These are phyloP conservation scores for Cercophora scortea DNA, from an alignment of 495 filamentous ascomycete species.

Conservation along the genomic window DNA sequence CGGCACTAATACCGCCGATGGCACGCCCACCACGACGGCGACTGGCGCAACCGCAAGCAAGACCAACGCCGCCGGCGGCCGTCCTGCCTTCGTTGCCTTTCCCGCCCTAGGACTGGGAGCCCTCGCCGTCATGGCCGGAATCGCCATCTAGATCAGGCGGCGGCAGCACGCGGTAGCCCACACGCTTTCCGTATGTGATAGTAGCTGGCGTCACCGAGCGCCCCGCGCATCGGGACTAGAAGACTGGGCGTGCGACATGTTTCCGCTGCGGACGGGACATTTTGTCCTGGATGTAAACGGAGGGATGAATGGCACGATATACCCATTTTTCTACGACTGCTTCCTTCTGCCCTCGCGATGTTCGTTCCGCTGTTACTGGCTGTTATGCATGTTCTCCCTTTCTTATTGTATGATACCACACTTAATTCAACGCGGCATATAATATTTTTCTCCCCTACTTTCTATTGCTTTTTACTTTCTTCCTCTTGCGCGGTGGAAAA, in stretches of 20 bases:
- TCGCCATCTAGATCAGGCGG: slow-evolving; percentile 11
- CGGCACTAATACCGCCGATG: slow-evolving; percentile 8
- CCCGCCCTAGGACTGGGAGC: slow-evolving; percentile 16
- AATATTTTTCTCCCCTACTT: neutral
- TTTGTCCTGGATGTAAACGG: too few species aligned
- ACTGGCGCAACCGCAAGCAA: neutral
- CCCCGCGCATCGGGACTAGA: neutral
- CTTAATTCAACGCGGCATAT: neutral
- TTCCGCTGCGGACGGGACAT: too few species aligned
- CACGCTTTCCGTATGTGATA: neutral
- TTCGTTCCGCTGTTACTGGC: neutral
- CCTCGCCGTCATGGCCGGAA: slow-evolving; percentile 16
- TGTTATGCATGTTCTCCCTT: neutral
- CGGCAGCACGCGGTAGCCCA: neutral
- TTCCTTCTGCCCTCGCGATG: neutral
- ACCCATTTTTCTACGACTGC: neutral
- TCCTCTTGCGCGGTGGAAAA: too few species aligned
- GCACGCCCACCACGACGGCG: neutral
- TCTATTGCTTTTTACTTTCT: too few species aligned
- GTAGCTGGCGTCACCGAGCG: neutral
- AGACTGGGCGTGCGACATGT: too few species aligned
- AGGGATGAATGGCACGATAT: neutral
- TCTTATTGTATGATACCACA: slow-evolving; percentile 5
- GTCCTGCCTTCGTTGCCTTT: slow-evolving; percentile 2
- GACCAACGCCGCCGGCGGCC: slow-evolving; percentile 11